Evolutionary conservation across 345 rosid species (phyloP), one percentile per base, ranked within the genome.

Genomic region (Erysimum cheiranthoides): DNA sequence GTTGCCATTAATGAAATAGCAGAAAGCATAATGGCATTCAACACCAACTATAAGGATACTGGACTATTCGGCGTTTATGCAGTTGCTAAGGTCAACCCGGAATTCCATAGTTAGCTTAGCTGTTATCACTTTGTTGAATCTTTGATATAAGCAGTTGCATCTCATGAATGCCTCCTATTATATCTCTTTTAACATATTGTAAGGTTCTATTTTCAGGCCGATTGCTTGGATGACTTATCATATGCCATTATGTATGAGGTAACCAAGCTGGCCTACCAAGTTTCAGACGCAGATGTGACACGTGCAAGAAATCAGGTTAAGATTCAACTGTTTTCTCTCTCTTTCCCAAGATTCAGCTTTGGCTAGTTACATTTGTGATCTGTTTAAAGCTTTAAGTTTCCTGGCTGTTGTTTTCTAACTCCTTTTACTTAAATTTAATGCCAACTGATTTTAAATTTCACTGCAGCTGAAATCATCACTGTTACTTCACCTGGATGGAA

Each of bases 1-100:
- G 91, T 88, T 76, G 87, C 86, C 65, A 85, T 93, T 42, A 78
- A 93, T 83, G 99, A 91, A 82, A 75, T 96, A 81, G 98, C 98
- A 0, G 99, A 96, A 82, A 93, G 93, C 78, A 85, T 93, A 84
- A 93, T 93, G 98, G 93, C 99, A 45, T 96, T 96, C 82, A 96
- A 96, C 78, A 96, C 98, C 80, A 96, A 96, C 89, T 96, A 96
- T 78, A 96, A 91, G 73, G 99, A 96, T 82, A 96, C 96, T 63
- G 99, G 99, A 52, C 90, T 96, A 7, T 96, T 96, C 54, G 99
- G 99, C 59, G 86, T 96, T 68, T 93, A 96, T 83, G 99, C 98
- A 62, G 88, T 96, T 80, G 96, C 99, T 0, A 89, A 96, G 98
- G 99, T 95, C 80, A 85, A 76, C 50, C 35, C 18, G 10, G 2